A percentile compares a stretch with the other conserved stretches of the same genome.
phyloP scores from a whole-genome alignment of 139 green algal genomes.

The Mychonastes homosphaera region DNA sequence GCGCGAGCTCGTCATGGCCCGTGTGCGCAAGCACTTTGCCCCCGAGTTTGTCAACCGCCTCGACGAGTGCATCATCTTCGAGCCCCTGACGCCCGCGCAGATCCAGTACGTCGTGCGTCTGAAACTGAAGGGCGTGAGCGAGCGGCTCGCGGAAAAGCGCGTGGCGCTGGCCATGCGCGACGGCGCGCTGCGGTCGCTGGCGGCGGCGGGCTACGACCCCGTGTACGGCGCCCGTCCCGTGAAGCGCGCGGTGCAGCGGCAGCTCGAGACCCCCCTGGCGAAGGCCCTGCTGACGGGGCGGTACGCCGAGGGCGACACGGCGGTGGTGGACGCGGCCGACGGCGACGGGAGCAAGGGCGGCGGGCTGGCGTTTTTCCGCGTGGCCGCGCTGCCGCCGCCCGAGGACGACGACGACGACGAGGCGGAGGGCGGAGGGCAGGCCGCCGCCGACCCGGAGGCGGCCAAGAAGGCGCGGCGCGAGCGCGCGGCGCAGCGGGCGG shows the following conservation, averaged over 20 bases:
- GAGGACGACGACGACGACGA: too few species aligned
- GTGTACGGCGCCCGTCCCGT: constrained; percentile 90
- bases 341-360: too few species aligned
- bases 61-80: constrained; percentile 96
- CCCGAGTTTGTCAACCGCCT: constrained; percentile 97
- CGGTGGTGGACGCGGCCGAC: too few species aligned
- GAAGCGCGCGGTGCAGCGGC: constrained; percentile 87
- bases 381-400: too few species aligned
- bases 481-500: too few species aligned
- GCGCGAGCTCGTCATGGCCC: constrained; percentile 41
- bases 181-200: constrained; percentile 57
- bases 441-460: too few species aligned
- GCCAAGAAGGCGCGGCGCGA: too few species aligned
- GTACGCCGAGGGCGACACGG: constrained; percentile 22
- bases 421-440: too few species aligned
- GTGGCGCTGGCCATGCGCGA: constrained; percentile 62
- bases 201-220: constrained; percentile 75
- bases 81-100: constrained; percentile 60
- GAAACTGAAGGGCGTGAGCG: constrained; percentile 23
- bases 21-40: constrained; percentile 70
- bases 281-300: constrained; percentile 36
- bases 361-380: too few species aligned
- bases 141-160: constrained; percentile 76
- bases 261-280: constrained; percentile 89
- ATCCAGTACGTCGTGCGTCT: constrained; percentile 72